phyloP scores from a whole-genome alignment of 2,329 filamentous ascomycete genomes.

The Trichophyton mentagrophytes region DNA sequence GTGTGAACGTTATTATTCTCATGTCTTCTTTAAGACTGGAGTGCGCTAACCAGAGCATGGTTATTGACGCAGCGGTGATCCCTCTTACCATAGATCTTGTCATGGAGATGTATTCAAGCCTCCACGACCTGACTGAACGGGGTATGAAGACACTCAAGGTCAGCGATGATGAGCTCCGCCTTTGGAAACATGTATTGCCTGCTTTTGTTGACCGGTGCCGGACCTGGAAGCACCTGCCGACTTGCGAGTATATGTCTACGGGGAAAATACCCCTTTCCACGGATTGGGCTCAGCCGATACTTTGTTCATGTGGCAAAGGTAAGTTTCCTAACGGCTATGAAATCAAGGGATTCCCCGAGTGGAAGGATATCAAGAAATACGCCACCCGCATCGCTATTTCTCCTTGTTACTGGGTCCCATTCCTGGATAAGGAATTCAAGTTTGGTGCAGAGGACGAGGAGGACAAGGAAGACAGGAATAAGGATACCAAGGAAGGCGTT shows the following conservation, averaged over 20 bases:
- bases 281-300: constrained; percentile 13
- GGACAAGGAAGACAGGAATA: not conserved
- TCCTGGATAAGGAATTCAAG: constrained; percentile 15
- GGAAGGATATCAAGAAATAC: constrained; percentile 17
- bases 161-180: constrained; percentile 17
- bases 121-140: not conserved
- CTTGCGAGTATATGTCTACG: constrained; percentile 21
- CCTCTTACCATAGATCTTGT: constrained; percentile 15
- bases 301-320: constrained; percentile 26
- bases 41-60: constrained; percentile 18
- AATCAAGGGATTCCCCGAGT: constrained; percentile 8
- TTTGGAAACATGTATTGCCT: constrained; percentile 24
- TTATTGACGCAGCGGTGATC: constrained; percentile 23
- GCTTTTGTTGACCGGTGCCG: constrained; percentile 29
- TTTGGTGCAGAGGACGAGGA: not conserved
- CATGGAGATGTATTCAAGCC: constrained; percentile 2
- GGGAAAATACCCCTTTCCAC: constrained; percentile 17
- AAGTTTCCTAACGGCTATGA: constrained; percentile 16
- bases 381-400: constrained; percentile 22
- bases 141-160: constrained; percentile 13
- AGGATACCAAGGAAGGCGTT: not conserved
- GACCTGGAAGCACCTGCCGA: constrained; percentile 23
- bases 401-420: constrained; percentile 21
- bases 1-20: constrained; percentile 17
- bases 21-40: constrained; percentile 20